A percentile compares a stretch with the other conserved stretches of the same genome.
phyloP scores from a whole-genome alignment of 257 asterid species.

The Ophiorrhiza pumila region DNA sequence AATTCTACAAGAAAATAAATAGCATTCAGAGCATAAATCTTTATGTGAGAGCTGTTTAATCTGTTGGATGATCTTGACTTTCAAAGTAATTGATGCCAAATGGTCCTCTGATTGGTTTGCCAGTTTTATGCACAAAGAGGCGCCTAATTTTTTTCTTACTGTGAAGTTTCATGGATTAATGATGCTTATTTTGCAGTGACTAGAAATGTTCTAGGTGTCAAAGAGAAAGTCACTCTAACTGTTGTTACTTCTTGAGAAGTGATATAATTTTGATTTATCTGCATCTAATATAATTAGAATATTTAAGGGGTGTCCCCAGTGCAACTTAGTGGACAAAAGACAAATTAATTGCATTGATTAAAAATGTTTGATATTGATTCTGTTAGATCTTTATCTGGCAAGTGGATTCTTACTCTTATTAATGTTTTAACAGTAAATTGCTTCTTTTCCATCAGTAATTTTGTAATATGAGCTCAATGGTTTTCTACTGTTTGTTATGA shows the following conservation, averaged over 20 bases:
- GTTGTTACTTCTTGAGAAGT: neutral
- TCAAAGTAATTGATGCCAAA: neutral
- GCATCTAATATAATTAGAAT: neutral
- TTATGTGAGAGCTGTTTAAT: neutral
- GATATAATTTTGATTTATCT: neutral
- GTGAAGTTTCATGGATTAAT: neutral
- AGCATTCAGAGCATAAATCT: neutral
- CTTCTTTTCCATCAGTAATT: neutral
- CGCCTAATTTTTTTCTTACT: neutral
- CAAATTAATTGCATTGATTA: neutral
- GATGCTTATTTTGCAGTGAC: neutral
- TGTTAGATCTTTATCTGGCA: neutral
- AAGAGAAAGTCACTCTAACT: neutral
- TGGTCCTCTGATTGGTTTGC: neutral
- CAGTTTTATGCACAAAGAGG: neutral
- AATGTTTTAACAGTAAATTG: neutral
- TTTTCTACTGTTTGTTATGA: neutral
- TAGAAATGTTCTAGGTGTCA: neutral
- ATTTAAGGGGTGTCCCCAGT: neutral
- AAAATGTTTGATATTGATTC: constrained; percentile 1
- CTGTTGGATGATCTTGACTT: neutral
- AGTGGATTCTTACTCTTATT: neutral
- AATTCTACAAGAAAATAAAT: neutral
- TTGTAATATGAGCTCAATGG: neutral
- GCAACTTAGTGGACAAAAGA: neutral